Conservation (phyloP, 805 yeast genomes). For the Citeromyces matritensis region DNA sequence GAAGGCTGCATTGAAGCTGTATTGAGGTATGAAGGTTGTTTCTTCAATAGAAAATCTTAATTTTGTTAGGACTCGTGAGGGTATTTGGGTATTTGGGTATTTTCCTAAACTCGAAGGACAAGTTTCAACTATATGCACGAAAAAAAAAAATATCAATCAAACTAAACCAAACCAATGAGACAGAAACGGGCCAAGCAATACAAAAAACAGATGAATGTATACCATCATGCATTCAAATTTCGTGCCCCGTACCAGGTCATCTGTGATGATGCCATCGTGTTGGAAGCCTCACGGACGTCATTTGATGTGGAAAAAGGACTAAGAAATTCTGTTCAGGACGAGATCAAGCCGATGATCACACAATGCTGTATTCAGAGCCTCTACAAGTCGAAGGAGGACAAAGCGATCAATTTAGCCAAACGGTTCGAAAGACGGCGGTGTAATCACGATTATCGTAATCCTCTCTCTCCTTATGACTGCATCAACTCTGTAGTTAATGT, state of each 20-base stretch:
- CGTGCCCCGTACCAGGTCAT: constrained; percentile 87
- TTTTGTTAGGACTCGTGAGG: too few species aligned
- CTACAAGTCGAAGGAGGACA: constrained; percentile 56
- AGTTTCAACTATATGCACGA: too few species aligned
- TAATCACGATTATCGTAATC: constrained; percentile 35
- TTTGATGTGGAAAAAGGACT: constrained; percentile 76
- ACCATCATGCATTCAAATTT: constrained; percentile 77
- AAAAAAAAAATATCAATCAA: too few species aligned
- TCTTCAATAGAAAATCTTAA: too few species aligned
- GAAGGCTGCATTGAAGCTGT: too few species aligned
- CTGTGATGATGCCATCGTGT: constrained; percentile 68
- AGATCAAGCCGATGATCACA: constrained; percentile 81
- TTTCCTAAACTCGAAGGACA: too few species aligned
- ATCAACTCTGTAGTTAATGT: constrained; percentile 53
- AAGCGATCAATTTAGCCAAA: constrained; percentile 72
- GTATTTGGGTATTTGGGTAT: too few species aligned
- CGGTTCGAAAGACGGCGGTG: constrained; percentile 85
- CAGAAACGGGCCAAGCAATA: constrained; percentile 92
- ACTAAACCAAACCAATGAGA: constrained; percentile 40
- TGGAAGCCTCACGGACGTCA: constrained; percentile 48
- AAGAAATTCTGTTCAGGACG: constrained; percentile 69
- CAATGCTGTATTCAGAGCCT: constrained; percentile 89
- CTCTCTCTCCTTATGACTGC: constrained; percentile 56
- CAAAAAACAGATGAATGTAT: constrained; percentile 81
- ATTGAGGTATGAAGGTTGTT: too few species aligned